Evolutionary conservation across 495 filamentous ascomycete genomes (phyloP).

Genomic region (Penicillium bialowiezense): DNA sequence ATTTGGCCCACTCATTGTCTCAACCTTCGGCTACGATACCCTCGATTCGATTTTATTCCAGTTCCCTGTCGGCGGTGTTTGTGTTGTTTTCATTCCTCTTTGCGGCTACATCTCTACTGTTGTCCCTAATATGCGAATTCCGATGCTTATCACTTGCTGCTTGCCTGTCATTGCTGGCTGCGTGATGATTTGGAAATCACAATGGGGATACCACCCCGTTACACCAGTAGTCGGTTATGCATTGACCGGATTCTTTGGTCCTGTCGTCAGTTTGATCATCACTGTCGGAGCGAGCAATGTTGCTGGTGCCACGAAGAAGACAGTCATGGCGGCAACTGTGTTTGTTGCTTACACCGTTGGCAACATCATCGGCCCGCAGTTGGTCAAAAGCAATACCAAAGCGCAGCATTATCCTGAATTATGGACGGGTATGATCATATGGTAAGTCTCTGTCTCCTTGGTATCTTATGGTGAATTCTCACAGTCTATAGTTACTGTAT

Average conservation of each 20-base stretch:
- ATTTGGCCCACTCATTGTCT: constrained; percentile 72
- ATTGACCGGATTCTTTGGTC: constrained; percentile 68
- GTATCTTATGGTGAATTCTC: background rate
- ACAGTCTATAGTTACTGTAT: constrained; percentile 58
- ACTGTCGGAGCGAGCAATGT: constrained; percentile 69
- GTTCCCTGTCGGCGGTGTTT: constrained; percentile 66
- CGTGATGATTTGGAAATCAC: constrained; percentile 69
- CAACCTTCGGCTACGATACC: constrained; percentile 66
- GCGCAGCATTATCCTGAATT: constrained; percentile 64
- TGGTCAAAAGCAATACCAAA: constrained; percentile 60
- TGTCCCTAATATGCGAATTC: constrained; percentile 61
- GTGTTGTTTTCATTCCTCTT: constrained; percentile 60
- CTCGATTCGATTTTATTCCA: constrained; percentile 69
- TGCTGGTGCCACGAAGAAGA: constrained; percentile 77
- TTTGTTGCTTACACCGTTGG: constrained; percentile 75
- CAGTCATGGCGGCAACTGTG: constrained; percentile 65
- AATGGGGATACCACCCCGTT: constrained; percentile 60
- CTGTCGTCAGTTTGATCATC: constrained; percentile 62
- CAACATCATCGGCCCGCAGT: constrained; percentile 70
- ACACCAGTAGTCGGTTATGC: constrained; percentile 67
- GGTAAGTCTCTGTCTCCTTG: constrained; percentile 40
- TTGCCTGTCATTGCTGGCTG: constrained; percentile 72
- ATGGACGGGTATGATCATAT: constrained; percentile 69
- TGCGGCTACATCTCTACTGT: constrained; percentile 59
- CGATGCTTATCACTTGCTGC: constrained; percentile 61